Conservation (phyloP, 208 protist genomes). For the Spironucleus salmonicida region DNA sequence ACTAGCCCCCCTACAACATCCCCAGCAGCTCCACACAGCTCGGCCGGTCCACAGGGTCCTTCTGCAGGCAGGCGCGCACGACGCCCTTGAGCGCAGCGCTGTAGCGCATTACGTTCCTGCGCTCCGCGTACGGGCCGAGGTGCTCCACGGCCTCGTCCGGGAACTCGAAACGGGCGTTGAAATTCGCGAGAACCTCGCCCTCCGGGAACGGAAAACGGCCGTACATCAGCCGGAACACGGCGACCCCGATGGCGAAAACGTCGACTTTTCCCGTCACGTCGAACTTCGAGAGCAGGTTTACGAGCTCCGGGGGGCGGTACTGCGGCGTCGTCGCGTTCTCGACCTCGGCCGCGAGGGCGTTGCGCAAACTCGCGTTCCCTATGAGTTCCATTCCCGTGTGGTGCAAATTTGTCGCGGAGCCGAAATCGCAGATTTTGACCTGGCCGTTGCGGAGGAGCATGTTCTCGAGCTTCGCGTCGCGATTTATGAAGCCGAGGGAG, state of each 20-base stretch:
- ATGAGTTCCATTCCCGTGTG: background rate
- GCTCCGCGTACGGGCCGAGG: background rate
- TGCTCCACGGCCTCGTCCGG: background rate
- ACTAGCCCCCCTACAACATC: too few relatives aligned
- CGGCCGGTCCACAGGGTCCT: background rate
- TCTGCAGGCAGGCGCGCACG: background rate
- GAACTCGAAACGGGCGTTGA: conserved; percentile 8
- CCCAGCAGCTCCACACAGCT: background rate
- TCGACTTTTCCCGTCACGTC: background rate
- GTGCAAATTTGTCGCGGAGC: background rate
- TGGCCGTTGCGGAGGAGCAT: background rate
- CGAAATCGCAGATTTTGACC: conserved; percentile 2
- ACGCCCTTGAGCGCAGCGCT: background rate
- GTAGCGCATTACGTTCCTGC: background rate
- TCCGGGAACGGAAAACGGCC: background rate
- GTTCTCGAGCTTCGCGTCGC: conserved; percentile 22
- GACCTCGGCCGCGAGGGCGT: background rate
- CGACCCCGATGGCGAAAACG: conserved; percentile 8
- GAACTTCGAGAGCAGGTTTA: background rate
- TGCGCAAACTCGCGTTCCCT: background rate
- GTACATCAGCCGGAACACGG: conserved; percentile 19
- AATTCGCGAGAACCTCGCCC: background rate
- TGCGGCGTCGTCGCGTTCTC: background rate
- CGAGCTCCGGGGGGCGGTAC: background rate
- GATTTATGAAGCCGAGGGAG: background rate